phyloP scores from a whole-genome alignment of 768 basidiomycete species.

The Rhizopogon sp. region DNA sequence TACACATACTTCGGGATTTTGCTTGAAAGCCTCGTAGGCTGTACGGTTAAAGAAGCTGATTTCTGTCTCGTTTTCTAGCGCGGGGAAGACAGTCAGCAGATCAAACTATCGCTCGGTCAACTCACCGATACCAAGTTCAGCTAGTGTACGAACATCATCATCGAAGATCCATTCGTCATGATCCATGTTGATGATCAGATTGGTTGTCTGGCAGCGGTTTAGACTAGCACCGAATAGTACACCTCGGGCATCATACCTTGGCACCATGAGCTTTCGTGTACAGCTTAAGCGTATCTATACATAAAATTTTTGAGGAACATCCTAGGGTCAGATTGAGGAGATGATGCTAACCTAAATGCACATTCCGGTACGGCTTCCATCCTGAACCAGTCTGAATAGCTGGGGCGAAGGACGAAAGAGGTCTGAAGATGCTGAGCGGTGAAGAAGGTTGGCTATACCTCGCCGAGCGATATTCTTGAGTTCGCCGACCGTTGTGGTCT shows the following conservation, averaged over 20 bases:
- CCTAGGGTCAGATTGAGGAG: not conserved
- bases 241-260: slow-evolving; percentile 51
- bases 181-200: slow-evolving; percentile 97
- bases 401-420: slow-evolving; percentile 24
- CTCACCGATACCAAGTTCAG: slow-evolving; percentile 72
- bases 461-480: slow-evolving; percentile 69
- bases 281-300: slow-evolving; percentile 84
- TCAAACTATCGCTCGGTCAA: slow-evolving; percentile 6
- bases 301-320: not conserved
- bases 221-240: not conserved
- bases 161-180: slow-evolving; percentile 90
- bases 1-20: slow-evolving; percentile 68
- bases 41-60: slow-evolving; percentile 83
- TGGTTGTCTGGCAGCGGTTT: slow-evolving; percentile 64
- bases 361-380: slow-evolving; percentile 86
- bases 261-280: slow-evolving; percentile 94
- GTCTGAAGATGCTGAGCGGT: slow-evolving; percentile 1
- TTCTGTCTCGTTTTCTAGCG: slow-evolving; percentile 90
- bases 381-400: slow-evolving; percentile 69
- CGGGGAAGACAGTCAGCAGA: not conserved
- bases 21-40: slow-evolving; percentile 76
- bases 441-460: slow-evolving; percentile 38
- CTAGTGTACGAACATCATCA: slow-evolving; percentile 62
- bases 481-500: slow-evolving; percentile 68
- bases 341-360: slow-evolving; percentile 53